These are phyloP conservation scores for Talaromyces atroroseus DNA, from an alignment of 2,329 filamentous ascomycete genomes.

Conservation along the genomic window DNA sequence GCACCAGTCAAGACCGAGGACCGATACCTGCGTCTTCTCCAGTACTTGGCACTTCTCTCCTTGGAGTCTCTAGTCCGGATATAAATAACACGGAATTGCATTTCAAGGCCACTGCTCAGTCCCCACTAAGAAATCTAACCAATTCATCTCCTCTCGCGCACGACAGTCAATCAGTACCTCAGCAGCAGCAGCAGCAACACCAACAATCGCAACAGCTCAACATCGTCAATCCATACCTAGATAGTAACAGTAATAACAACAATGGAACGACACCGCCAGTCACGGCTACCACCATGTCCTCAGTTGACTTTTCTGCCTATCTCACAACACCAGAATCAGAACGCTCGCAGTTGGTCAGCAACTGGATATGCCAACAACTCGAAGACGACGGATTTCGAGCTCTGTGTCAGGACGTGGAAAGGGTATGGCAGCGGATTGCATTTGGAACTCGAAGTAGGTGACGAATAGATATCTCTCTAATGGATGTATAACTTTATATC, in stretches of 20 bases:
- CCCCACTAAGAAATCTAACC: neutral
- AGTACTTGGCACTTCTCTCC: conserved; percentile 2
- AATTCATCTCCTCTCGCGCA: neutral
- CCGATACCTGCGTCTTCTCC: conserved; percentile 4
- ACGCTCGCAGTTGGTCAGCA: conserved; percentile 29
- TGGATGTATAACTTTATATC: neutral
- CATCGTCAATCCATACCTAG: neutral
- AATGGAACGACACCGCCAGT: neutral
- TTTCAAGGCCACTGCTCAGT: neutral
- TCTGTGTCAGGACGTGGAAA: conserved; percentile 38
- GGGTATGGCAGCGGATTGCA: conserved; percentile 36
- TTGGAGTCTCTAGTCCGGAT: conserved; percentile 8
- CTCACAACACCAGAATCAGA: conserved; percentile 25
- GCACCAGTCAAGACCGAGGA: neutral
- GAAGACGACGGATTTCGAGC: conserved; percentile 37
- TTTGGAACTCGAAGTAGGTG: conserved; percentile 25
- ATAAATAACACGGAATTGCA: neutral
- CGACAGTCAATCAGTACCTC: neutral
- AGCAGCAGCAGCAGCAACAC: neutral
- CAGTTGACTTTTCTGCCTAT: conserved; percentile 28
- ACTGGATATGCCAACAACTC: conserved; percentile 38
- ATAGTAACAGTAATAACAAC: neutral
- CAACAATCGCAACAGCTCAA: no score
- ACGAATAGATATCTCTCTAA: no score
- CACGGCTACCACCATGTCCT: neutral